Base-by-base conservation (phyloP, 345 rosid species). In the Hibiscus tridactylites region DNA sequence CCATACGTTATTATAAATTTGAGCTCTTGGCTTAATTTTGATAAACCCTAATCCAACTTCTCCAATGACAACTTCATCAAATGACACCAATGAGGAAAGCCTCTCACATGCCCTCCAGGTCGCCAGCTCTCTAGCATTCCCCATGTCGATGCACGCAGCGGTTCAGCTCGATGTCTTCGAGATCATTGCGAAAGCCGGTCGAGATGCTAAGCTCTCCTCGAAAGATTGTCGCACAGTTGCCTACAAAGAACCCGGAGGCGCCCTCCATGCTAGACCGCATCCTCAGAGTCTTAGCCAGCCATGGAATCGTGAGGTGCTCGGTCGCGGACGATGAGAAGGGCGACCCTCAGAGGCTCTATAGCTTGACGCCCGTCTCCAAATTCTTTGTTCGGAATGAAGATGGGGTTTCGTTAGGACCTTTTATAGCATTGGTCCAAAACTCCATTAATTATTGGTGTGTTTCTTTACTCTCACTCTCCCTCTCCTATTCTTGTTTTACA, bases 161-260 rank as follows among this genome's bases (percentile, higher is more conserved):
- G 58, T 75, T 26, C 75, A 82, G 53, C 79, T 78, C 6, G 82
- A 74, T 10, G 33, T 82, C 54, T 79, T 83, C 6, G 81, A 77
- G n/a, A 78, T 83, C 49, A 77, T 85, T 5, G 83, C 79, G 50
- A 65, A 50, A 60, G 76, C 65, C 0, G 82, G 84, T 8, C 74
- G 49, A 0, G 78, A 62, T 0, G 79, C 74, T 31, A 68, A 71
- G 54, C 58, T 85, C 66, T 77, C 84, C 1, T 68, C 86, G 2
- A 54, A 78, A 2, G 75, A 78, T 85, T 2, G 79, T 72, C 0
- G 9, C 37, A 11, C 37, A 2, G 35, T 28, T 59, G 1, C n/a
- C 63, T 28, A 12, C 63, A 6, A 59, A 26, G 9, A 59, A 59
- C 3, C 35, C 17, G 11, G 37, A 59, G 7, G 63, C 63, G 1